Conservation (phyloP, 2,329 filamentous ascomycete genomes). For the Fusarium agapanthi region DNA sequence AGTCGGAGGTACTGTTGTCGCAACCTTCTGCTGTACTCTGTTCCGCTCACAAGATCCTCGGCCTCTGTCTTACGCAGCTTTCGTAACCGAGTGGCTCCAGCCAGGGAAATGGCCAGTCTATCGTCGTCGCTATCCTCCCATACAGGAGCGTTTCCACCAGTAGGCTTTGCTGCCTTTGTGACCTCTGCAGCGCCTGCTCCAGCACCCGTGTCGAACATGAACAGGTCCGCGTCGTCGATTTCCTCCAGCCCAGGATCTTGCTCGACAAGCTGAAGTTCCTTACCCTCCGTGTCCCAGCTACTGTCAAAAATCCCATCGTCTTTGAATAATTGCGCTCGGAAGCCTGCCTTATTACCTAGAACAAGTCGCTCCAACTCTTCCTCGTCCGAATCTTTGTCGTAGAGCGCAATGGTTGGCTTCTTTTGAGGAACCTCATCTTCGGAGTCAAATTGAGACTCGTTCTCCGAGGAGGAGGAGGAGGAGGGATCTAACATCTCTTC, state of each 20-base stretch:
- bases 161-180: slow-evolving; percentile 39
- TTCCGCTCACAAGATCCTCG: slow-evolving; percentile 87
- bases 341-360: slow-evolving; percentile 86
- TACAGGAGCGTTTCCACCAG: slow-evolving; percentile 60
- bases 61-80: slow-evolving; percentile 83
- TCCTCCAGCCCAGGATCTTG: slow-evolving; percentile 67
- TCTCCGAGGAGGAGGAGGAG: slow-evolving; percentile 43
- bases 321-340: slow-evolving; percentile 76
- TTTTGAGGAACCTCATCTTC: slow-evolving; percentile 41
- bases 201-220: slow-evolving; percentile 79
- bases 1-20: slow-evolving; percentile 76
- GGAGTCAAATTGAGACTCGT: slow-evolving; percentile 43
- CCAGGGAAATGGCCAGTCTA: slow-evolving; percentile 82
- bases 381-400: slow-evolving; percentile 82
- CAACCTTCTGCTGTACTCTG: slow-evolving; percentile 83
- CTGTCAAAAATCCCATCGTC: slow-evolving; percentile 53
- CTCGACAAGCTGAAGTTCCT: slow-evolving; percentile 48
- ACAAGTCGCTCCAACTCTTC: slow-evolving; percentile 87
- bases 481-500: slow-evolving; percentile 41
- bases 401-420: slow-evolving; percentile 45
- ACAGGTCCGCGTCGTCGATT: slow-evolving; percentile 80
- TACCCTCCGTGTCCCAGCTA: slow-evolving; percentile 48
- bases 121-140: slow-evolving; percentile 99
- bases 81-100: slow-evolving; percentile 76
- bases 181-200: slow-evolving; percentile 48